Evolutionary conservation across 352 stramenopile genomes (phyloP), one percentile per base, ranked within the genome.

Genomic region (Thraustotheca clavata): DNA sequence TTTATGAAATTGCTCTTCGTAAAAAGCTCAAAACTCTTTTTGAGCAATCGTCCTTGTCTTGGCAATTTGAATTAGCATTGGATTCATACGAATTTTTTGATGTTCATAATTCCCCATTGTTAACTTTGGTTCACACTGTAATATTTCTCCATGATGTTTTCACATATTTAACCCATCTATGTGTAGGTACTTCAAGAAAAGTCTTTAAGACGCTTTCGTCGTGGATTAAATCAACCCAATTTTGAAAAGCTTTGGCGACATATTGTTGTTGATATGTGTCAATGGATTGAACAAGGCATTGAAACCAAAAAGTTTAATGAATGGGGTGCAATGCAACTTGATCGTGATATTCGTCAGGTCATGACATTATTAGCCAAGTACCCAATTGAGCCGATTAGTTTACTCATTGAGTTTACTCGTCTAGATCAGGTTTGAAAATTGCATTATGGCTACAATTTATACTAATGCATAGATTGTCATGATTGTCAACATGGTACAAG

Each of bases 401-500:
- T 92, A 33, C 78, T 79, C 31, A 67, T 62, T 7, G 68, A 77
- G 9, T 94, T 91, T 63, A 91, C 79, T 14, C 72, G 82, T 34
- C 71, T 91, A 1, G 89, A 91, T 61, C 80, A 94, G 62, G 43
- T 91, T 34, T 52, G n/a, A 18, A 14, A 43, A 22, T 16, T 9
- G 3, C 5, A 18, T 18, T 29, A 43, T 46, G 16, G 31, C 3
- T 18, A 34, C 29, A 20, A 20, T 3, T 47, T 3, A 34, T 9
- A n/a, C 3, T 12, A 1, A 38, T 16, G 52, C 4, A 11, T 65
- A 65, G 57, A 65, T 65, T 55, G 77, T 86, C 39, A 80, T 91
- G 9, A 74, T 94, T 24, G 68, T 94, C 35, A 94, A 91, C 62
- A 63, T 94, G n/a, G 74, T 87, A 71, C 75, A 89, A 41, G 82